Conservation (phyloP, 768 basidiomycete genomes). For the Tricholoma sp. region DNA sequence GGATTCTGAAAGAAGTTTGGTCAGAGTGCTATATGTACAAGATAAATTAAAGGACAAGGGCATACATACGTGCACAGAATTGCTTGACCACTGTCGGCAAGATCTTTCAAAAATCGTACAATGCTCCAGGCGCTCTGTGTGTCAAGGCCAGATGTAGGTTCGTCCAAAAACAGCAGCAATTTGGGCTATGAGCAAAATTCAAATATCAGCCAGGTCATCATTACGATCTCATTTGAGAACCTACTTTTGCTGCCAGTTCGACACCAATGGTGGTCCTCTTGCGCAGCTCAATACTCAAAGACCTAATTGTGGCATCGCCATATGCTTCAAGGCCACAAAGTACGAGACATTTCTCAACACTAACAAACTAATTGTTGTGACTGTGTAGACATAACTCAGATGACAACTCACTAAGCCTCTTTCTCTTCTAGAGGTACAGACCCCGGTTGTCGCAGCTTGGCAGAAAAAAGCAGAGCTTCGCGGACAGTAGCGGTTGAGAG, state of each 20-base stretch:
- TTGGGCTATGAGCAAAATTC: constrained; percentile 43
- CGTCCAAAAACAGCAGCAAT: constrained; percentile 80
- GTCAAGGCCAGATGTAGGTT: constrained; percentile 85
- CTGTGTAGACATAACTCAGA: background rate
- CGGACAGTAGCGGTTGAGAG: no score
- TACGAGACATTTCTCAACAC: constrained; percentile 45
- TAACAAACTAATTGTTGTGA: constrained; percentile 8
- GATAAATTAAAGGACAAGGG: background rate
- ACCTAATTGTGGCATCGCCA: constrained; percentile 63
- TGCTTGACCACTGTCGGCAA: constrained; percentile 25
- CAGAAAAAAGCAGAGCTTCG: constrained; percentile 50
- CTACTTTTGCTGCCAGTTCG: constrained; percentile 43
- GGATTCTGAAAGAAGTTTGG: constrained; percentile 28
- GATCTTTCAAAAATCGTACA: constrained; percentile 63
- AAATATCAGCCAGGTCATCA: no score
- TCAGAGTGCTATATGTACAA: no score
- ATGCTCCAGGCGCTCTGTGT: constrained; percentile 87
- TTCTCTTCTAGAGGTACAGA: constrained; percentile 65
- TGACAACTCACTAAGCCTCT: constrained; percentile 58
- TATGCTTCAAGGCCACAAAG: constrained; percentile 61
- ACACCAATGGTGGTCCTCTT: constrained; percentile 60
- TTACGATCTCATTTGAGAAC: background rate
- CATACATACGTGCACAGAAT: constrained; percentile 78
- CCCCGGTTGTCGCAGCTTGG: constrained; percentile 69
- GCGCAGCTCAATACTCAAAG: constrained; percentile 41